These are phyloP conservation scores for Gnomoniopsis smithogilvyi DNA, from an alignment of 2,329 filamentous ascomycete genomes.

Conservation along the genomic window DNA sequence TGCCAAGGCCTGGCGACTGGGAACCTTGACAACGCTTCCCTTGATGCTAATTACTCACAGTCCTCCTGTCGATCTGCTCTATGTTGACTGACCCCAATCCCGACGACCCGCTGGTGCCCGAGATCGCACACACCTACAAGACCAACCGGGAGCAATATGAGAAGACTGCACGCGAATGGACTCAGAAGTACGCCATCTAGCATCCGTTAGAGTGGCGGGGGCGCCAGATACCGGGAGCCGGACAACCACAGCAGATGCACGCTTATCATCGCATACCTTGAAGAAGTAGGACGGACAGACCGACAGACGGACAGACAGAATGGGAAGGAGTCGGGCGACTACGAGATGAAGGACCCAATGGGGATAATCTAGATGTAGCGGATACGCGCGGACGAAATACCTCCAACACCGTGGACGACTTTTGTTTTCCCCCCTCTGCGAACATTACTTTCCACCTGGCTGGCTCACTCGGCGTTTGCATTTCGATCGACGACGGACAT, in stretches of 20 bases:
- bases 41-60: constrained; percentile 41
- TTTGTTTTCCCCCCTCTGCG: constrained; percentile 6
- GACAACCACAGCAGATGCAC: not conserved
- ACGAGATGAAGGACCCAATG: constrained; percentile 1
- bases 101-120: constrained; percentile 95
- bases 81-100: constrained; percentile 99
- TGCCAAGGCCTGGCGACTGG: too few species aligned
- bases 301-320: not conserved
- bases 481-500: constrained; percentile 13
- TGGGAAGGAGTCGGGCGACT: not conserved
- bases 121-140: constrained; percentile 99
- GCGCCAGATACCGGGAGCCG: not conserved
- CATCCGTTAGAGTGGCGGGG: not conserved
- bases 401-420: not conserved
- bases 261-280: not conserved
- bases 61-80: constrained; percentile 97
- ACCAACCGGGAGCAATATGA: constrained; percentile 95
- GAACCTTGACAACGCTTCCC: not conserved
- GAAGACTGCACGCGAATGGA: constrained; percentile 96
- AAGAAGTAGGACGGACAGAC: not conserved
- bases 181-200: constrained; percentile 96
- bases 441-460: constrained; percentile 7
- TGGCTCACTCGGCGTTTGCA: constrained; percentile 18
- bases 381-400: constrained; percentile 4
- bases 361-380: not conserved